A percentile compares a stretch with the other conserved stretches of the same genome.
phyloP scores from a whole-genome alignment of 2,329 filamentous ascomycete genomes.

The Penicillium sp. region DNA sequence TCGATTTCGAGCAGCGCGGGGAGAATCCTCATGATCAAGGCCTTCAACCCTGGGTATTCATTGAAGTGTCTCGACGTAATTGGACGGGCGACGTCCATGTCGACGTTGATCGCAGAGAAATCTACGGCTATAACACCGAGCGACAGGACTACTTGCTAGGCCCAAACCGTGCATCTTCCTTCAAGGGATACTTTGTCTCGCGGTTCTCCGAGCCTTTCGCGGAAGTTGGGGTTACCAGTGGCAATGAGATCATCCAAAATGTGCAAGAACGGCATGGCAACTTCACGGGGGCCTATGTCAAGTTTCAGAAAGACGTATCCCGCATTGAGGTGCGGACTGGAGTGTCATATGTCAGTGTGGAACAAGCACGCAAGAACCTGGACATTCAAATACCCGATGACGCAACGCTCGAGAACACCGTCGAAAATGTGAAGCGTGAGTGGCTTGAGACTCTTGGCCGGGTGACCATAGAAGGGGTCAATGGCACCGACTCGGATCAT shows the following conservation, averaged over 20 bases:
- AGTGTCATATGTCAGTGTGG: slow-evolving; percentile 51
- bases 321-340: slow-evolving; percentile 50
- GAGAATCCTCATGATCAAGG: neutral
- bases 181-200: slow-evolving; percentile 51
- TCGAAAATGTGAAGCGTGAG: slow-evolving; percentile 43
- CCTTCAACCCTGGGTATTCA: slow-evolving; percentile 41
- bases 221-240: slow-evolving; percentile 40
- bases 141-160: slow-evolving; percentile 51
- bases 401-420: slow-evolving; percentile 41
- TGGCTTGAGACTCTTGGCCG: slow-evolving; percentile 52
- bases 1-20: slow-evolving; percentile 38
- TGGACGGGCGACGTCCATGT: slow-evolving; percentile 50
- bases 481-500: slow-evolving; percentile 43
- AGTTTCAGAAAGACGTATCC: slow-evolving; percentile 32
- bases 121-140: slow-evolving; percentile 50
- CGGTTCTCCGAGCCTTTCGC: slow-evolving; percentile 49
- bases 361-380: slow-evolving; percentile 50
- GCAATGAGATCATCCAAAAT: slow-evolving; percentile 28
- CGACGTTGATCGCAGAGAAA: slow-evolving; percentile 38
- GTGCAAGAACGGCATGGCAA: slow-evolving; percentile 33
- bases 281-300: slow-evolving; percentile 46
- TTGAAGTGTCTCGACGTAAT: slow-evolving; percentile 50
- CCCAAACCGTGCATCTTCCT: slow-evolving; percentile 44
- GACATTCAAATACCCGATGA: slow-evolving; percentile 46
- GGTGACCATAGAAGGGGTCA: slow-evolving; percentile 47